These are phyloP conservation scores for Dactylellina parvicollis DNA, from an alignment of 2,329 filamentous ascomycete species.

Conservation along the genomic window DNA sequence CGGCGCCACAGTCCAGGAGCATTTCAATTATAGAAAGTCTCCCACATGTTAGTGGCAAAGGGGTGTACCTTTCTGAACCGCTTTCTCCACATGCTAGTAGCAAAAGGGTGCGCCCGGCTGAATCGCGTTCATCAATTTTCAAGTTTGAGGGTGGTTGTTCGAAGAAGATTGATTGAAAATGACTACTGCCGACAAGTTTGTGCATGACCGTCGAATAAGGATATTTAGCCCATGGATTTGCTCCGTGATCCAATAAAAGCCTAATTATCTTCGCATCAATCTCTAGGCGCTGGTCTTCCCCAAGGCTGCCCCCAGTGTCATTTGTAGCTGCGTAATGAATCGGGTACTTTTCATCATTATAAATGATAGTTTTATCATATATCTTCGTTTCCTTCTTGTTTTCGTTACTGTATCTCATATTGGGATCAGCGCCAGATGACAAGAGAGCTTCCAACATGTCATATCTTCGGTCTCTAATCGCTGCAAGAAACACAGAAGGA, in stretches of 20 bases:
- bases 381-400: neutral
- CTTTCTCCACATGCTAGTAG: neutral
- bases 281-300: neutral
- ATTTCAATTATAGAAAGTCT: neutral
- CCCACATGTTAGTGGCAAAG: neutral
- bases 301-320: no score
- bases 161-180: neutral
- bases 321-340: neutral
- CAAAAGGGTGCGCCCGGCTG: neutral
- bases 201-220: constrained; percentile 1
- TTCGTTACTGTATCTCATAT: neutral
- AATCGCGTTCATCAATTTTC: neutral
- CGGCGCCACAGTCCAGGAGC: constrained; percentile 10
- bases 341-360: neutral
- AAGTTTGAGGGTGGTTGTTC: neutral
- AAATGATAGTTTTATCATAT: neutral
- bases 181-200: neutral
- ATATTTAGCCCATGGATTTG: constrained; percentile 12
- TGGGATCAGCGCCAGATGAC: neutral
- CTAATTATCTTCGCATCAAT: neutral
- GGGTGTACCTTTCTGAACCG: neutral
- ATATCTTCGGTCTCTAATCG: neutral
- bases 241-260: neutral
- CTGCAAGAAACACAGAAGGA: constrained; percentile 1
- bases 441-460: constrained; percentile 6